Evolutionary conservation across 345 rosid genomes (phyloP).

Genomic region (Durio zibethinus): DNA sequence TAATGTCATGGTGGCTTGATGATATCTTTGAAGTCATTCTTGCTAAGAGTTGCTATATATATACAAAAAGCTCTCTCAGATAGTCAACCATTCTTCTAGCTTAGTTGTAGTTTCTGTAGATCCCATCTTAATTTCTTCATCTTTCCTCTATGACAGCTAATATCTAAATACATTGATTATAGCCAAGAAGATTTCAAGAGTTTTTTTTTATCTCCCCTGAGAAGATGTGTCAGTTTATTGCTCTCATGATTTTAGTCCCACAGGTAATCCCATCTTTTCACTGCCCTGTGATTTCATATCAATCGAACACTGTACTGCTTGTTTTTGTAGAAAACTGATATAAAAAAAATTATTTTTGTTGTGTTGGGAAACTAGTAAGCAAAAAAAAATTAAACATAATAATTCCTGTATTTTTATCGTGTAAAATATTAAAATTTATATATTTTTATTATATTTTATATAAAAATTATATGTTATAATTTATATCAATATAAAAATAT

Average conservation of each 20-base stretch:
- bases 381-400: too few relatives aligned
- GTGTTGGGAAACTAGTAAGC: too few relatives aligned
- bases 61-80: background rate
- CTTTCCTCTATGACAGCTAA: slow-evolving; percentile 28
- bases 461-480: too few relatives aligned
- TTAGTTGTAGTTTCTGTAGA: background rate
- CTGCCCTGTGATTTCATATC: background rate
- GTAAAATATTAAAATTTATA: too few relatives aligned
- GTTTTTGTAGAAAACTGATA: too few relatives aligned
- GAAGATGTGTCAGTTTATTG: slow-evolving; percentile 30
- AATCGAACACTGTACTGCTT: too few relatives aligned
- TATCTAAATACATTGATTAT: slow-evolving; percentile 27
- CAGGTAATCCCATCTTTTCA: slow-evolving; percentile 37
- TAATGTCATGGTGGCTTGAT: too few relatives aligned
- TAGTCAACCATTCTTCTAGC: background rate
- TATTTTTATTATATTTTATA: too few relatives aligned
- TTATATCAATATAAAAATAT: too few relatives aligned
- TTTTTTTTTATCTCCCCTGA: slow-evolving; percentile 36
- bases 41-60: background rate
- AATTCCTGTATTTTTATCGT: too few relatives aligned
- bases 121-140: slow-evolving; percentile 1
- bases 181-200: slow-evolving; percentile 14
- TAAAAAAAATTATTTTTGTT: too few relatives aligned
- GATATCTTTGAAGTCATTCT: background rate
- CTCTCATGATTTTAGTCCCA: slow-evolving; percentile 27